Evolutionary conservation across 495 filamentous ascomycete genomes (phyloP).

Genomic region (Aspergillus carlsbadensis): DNA sequence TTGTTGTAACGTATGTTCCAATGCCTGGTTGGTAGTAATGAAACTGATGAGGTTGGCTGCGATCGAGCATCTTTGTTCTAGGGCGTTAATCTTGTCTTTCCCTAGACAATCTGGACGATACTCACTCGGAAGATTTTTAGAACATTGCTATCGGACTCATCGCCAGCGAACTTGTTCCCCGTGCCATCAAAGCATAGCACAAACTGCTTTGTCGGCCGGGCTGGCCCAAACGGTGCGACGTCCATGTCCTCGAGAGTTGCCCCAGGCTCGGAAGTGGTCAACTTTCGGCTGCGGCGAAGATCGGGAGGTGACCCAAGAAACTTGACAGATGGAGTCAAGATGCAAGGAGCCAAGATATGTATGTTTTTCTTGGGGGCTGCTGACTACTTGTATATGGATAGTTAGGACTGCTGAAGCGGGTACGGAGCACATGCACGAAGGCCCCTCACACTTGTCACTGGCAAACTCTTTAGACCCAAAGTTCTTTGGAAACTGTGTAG

Average conservation of each 20-base stretch:
- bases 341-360: slow-evolving; percentile 9
- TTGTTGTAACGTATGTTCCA: slow-evolving; percentile 76
- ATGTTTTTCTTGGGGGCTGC: not conserved
- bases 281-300: not conserved
- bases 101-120: not conserved
- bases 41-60: slow-evolving; percentile 48
- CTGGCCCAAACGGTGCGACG: not conserved
- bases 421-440: not conserved
- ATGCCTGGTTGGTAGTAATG: slow-evolving; percentile 65
- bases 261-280: not conserved
- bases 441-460: not conserved
- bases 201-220: slow-evolving; percentile 40
- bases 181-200: slow-evolving; percentile 90
- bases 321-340: not conserved
- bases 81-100: not conserved
- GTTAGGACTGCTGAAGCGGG: not conserved
- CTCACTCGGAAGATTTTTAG: slow-evolving; percentile 74
- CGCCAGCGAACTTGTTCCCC: slow-evolving; percentile 81
- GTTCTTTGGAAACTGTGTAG: not conserved
- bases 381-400: slow-evolving; percentile 7
- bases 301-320: not conserved
- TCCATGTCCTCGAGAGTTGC: not conserved
- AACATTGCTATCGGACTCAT: slow-evolving; percentile 83
- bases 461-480: not conserved
- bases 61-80: slow-evolving; percentile 50